Conservation (phyloP, 169 alveolate species). For the Cryptosporidium ryanae region DNA sequence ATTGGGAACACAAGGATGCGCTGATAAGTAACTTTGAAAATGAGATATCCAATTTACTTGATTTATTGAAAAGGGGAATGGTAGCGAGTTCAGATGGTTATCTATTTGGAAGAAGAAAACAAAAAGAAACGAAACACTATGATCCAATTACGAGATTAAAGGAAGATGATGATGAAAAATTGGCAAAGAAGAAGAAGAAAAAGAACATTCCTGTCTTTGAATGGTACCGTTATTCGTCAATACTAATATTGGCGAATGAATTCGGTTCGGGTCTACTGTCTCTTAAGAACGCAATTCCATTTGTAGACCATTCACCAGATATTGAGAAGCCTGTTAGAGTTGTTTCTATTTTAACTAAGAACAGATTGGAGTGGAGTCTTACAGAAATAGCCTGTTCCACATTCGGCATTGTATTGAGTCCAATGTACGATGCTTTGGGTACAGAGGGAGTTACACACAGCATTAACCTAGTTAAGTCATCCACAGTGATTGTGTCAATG, state of each 20-base stretch:
- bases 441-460: slow-evolving; percentile 75
- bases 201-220: slow-evolving; percentile 36
- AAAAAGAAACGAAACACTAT: slow-evolving; percentile 15
- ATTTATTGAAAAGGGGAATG: slow-evolving; percentile 29
- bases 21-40: slow-evolving; percentile 46
- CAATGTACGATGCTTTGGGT: slow-evolving; percentile 86
- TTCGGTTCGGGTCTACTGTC: slow-evolving; percentile 65
- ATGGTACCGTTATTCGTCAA: slow-evolving; percentile 73
- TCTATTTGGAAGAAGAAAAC: slow-evolving; percentile 57
- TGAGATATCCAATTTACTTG: slow-evolving; percentile 20
- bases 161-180: slow-evolving; percentile 45
- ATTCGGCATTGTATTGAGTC: slow-evolving; percentile 84
- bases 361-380: slow-evolving; percentile 83
- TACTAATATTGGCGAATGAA: slow-evolving; percentile 44
- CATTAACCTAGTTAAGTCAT: slow-evolving; percentile 57
- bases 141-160: slow-evolving; percentile 66
- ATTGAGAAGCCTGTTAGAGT: slow-evolving; percentile 51
- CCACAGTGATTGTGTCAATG: slow-evolving; percentile 61
- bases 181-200: slow-evolving; percentile 66
- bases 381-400: slow-evolving; percentile 86
- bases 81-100: slow-evolving; percentile 53
- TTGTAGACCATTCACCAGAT: slow-evolving; percentile 67
- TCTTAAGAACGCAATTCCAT: slow-evolving; percentile 28
- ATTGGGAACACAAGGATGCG: slow-evolving; percentile 8
- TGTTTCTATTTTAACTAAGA: slow-evolving; percentile 35